Percentiles rank a stretch among this genome's conserved stretches.
These are phyloP conservation scores for Fraxinus platypoda DNA, from an alignment of 305 asterid genomes.

Conservation along the genomic window DNA sequence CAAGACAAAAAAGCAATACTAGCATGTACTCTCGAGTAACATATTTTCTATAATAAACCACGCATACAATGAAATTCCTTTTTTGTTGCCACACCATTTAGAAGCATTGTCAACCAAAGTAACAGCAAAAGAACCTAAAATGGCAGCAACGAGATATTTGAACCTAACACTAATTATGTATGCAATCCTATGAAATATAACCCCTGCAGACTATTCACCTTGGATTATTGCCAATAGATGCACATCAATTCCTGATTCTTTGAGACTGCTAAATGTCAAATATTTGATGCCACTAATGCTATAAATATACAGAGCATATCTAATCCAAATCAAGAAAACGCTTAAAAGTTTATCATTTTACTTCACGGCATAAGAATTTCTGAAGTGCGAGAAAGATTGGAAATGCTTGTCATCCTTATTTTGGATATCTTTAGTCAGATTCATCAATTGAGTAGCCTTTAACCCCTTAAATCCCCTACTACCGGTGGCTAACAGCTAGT, in stretches of 20 bases:
- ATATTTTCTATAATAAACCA: not conserved
- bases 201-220: not conserved
- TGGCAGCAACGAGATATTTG: not conserved
- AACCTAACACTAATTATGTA: not conserved
- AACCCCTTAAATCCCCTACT: not conserved
- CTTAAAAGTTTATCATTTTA: not conserved
- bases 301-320: not conserved
- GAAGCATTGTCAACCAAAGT: not conserved
- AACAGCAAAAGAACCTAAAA: not conserved
- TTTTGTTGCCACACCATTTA: not conserved
- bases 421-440: not conserved
- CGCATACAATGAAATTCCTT: not conserved
- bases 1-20: not conserved
- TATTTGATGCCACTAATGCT: not conserved
- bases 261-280: not conserved
- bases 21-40: not conserved
- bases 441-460: not conserved
- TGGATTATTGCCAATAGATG: not conserved
- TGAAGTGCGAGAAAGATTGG: not conserved
- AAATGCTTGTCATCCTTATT: not conserved
- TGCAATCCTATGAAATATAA: not conserved
- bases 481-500: not conserved
- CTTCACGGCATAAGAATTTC: not conserved
- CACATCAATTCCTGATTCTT: not conserved
- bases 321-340: not conserved